A percentile compares a stretch with the other conserved stretches of the same genome.
Conservation (phyloP, 2,329 filamentous ascomycete genomes). For the Rutstroemia sp. region DNA sequence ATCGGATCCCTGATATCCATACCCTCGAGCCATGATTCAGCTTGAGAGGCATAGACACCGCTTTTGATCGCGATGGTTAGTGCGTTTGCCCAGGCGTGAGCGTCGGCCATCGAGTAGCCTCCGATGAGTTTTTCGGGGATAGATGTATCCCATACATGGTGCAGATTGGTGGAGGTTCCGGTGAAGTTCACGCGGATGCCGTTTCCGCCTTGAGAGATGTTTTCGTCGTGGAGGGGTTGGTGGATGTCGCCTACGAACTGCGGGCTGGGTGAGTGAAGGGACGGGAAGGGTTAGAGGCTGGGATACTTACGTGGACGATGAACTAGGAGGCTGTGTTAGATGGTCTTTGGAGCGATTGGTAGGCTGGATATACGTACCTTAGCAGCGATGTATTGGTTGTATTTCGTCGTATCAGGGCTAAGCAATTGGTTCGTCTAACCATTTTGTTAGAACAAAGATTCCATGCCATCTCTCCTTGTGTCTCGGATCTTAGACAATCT, state of each 20-base stretch:
- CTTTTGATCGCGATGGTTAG: slow-evolving; percentile 47
- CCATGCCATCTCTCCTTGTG: neutral
- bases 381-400: slow-evolving; percentile 49
- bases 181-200: slow-evolving; percentile 58
- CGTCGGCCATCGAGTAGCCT: slow-evolving; percentile 42
- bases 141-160: slow-evolving; percentile 66
- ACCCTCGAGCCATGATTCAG: slow-evolving; percentile 48
- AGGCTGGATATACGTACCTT: slow-evolving; percentile 33
- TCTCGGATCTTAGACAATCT: too few species aligned
- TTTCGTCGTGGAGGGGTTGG: slow-evolving; percentile 60
- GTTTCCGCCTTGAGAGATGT: slow-evolving; percentile 60
- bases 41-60: slow-evolving; percentile 47
- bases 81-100: slow-evolving; percentile 48
- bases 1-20: slow-evolving; percentile 47
- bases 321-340: slow-evolving; percentile 19
- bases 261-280: slow-evolving; percentile 28
- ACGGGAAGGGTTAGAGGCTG: neutral
- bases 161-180: slow-evolving; percentile 52
- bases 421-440: slow-evolving; percentile 25
- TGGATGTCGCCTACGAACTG: slow-evolving; percentile 67
- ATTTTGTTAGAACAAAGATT: slow-evolving; percentile 33
- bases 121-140: slow-evolving; percentile 61
- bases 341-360: neutral
- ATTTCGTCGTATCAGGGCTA: slow-evolving; percentile 32
- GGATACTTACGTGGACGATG: slow-evolving; percentile 26